These are phyloP conservation scores for Cydonia oblonga DNA, from an alignment of 331 rosid genomes.

Conservation along the genomic window DNA sequence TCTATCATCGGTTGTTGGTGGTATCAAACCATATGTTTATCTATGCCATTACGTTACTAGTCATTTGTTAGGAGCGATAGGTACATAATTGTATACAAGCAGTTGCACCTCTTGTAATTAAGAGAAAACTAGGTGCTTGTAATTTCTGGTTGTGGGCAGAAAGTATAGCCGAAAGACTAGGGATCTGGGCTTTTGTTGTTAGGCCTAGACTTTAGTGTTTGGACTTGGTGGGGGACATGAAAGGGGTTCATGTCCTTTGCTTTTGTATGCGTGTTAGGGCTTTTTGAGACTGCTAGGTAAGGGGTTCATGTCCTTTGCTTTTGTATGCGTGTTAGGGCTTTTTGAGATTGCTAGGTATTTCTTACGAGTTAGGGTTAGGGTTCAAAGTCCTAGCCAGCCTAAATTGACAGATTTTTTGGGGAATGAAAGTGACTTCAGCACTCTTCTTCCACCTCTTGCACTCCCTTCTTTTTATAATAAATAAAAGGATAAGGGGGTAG, in stretches of 20 bases:
- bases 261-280: neutral
- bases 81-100: too few species aligned
- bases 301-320: neutral
- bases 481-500: neutral
- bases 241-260: neutral
- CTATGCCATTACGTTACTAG: neutral
- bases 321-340: neutral
- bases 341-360: neutral
- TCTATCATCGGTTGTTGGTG: neutral
- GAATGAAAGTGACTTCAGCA: neutral
- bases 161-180: neutral
- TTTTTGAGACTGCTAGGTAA: neutral
- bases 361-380: neutral
- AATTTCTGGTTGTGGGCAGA: neutral
- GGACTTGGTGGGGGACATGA: neutral
- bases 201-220: neutral
- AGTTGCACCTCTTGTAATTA: too few species aligned
- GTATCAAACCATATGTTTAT: neutral
- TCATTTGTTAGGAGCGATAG: too few species aligned
- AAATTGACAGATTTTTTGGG: neutral
- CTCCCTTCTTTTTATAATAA: neutral
- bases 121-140: too few species aligned
- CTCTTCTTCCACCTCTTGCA: neutral
- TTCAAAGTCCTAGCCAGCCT: neutral
- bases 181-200: too few species aligned